Base-by-base conservation (phyloP, 176 grass and related monocot genomes). In the Oryza brachyantha region DNA sequence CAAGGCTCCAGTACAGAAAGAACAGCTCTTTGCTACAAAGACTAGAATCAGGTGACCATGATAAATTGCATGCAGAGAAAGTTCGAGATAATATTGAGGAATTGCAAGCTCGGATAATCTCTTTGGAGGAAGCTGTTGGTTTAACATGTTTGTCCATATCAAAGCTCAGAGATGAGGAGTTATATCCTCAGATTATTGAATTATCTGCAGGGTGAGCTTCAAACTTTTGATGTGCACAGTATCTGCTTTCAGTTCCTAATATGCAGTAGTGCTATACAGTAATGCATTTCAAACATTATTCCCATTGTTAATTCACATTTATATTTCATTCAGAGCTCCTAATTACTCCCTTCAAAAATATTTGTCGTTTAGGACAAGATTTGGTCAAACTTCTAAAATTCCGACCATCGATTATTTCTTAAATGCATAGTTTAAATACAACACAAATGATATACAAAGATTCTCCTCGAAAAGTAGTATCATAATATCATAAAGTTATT, bases 151-250 rank as follows among this genome's bases (percentile, higher is more conserved):
- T 95, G 79, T 84, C 90, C 46, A 96, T 99, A 87, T 92, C 88
- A 64, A 88, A 81, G 84, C 38, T 99, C 83, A 89, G 96, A 68
- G 96, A 99, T 45, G 92, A 99, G 84, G 86, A 99, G 61, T 84
- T 99, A 35, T 95, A 87, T 76, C 96, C 92, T 89, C 96, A 99
- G 48, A 83, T 99, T 67, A 88, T 99, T 67, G 88, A 99, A 87
- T 83, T 96, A 46, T 93, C 89, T 84, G 86, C 82, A 42, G 86
- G 91, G 94, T 97, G 89, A 82, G 90, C 55, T 80, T 31, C n/a
- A 45, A 64, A 81, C 38, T 63, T 81, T 70, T 45, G 34, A 22
- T 27, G 31, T 66, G 27, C 27, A 66, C 29, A 42, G 5, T 85
- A 78, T 72, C n/a, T 86, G 28, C 67, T 66, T 73, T 73, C 69